These are phyloP conservation scores for Saksenaea vasiformis DNA, from an alignment of 371 early-diverging fungal species.

Conservation along the genomic window DNA sequence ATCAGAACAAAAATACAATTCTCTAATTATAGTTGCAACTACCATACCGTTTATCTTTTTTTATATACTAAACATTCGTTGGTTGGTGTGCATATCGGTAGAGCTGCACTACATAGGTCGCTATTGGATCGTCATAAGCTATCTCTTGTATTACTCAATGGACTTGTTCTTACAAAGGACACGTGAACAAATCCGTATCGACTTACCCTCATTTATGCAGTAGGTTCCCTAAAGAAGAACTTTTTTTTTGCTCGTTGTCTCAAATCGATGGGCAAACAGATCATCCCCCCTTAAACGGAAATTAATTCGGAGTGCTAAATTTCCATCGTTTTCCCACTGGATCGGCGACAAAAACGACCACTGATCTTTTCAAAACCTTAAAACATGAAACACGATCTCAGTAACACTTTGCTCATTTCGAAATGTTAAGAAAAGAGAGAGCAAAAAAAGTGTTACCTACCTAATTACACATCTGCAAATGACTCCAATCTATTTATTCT, in stretches of 20 bases:
- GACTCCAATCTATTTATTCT: too few relatives aligned
- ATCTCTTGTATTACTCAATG: neutral
- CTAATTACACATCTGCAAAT: too few relatives aligned
- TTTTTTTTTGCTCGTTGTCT: neutral
- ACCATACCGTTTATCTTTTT: neutral
- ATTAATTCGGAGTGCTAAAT: neutral
- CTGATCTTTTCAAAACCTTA: neutral
- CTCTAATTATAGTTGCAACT: neutral
- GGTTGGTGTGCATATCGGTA: neutral
- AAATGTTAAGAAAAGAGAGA: neutral
- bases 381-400: neutral
- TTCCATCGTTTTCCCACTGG: neutral
- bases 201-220: neutral
- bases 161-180: neutral
- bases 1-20: neutral
- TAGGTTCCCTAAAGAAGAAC: neutral
- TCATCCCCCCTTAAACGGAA: neutral
- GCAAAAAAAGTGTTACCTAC: too few relatives aligned
- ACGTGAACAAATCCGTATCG: neutral
- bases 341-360: neutral
- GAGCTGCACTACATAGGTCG: neutral
- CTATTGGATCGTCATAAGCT: neutral
- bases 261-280: too few relatives aligned
- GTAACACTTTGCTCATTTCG: neutral
- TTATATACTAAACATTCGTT: neutral